Evolutionary conservation across 345 rosid genomes (phyloP), one percentile per base, ranked within the genome.

Genomic region (Murraya koenigii): DNA sequence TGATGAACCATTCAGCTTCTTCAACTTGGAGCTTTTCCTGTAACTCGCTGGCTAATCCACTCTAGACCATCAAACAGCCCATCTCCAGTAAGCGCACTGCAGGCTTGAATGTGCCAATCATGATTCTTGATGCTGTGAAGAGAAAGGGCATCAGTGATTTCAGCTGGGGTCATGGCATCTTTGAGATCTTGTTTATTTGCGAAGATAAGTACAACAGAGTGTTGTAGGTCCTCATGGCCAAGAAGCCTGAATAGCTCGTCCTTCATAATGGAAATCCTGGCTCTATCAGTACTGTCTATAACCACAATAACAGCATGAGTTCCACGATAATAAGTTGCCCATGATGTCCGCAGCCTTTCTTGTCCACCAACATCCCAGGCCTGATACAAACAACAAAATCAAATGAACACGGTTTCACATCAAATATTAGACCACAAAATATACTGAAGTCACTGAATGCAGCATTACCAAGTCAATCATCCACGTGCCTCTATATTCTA

Each of bases 281-380:
- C 89, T 82, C 94, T 88, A 84, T 95, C 97, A n/a, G 98, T 95
- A 84, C 97, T 95, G 84, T 93, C 98, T 69, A 96, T 90, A 65
- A 96, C 97, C 38, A 76, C 97, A 58, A 94, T 90, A 30, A 93
- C 88, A 28, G 97, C 95, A 83, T 96, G 94, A 23, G 98, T 94
- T 82, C 98, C 98, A 8, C 97, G 90, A 63, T 92, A 96, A 75
- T 94, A 94, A 52, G 98, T 96, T 39, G 94, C 95, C 99, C 99
- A 96, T 1, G 99, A 96, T 62, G 95, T 89, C 76, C 99, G 85
- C 25, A 96, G 88, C 75, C 98, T 86, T 20, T 94, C 98, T 89
- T 97, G 99, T 58, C 99, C 99, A 1, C 99, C 98, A 47, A 96
- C 92, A 82, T 96, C 98, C 98, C 97, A 96, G 3, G 90, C 98